Conservation (phyloP, 2,329 filamentous ascomycete genomes). For the Huntiella abstrusa region DNA sequence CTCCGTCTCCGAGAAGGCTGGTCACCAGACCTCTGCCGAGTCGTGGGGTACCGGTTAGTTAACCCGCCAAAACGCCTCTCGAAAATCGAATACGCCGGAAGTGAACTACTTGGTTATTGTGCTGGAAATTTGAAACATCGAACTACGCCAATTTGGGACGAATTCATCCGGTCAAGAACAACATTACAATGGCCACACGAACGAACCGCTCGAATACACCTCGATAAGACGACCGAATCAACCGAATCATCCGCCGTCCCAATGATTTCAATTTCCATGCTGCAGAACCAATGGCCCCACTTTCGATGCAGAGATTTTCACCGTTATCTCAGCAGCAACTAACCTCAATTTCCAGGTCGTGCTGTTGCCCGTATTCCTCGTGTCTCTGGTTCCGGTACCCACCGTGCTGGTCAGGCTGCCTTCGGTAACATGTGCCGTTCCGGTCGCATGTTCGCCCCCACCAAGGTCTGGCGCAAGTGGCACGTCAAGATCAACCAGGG, state of each 20-base stretch:
- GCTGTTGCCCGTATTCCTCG: slow-evolving; percentile 99
- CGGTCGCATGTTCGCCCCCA: slow-evolving; percentile 99
- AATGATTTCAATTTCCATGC: neutral
- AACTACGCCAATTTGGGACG: neutral
- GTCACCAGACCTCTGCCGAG: slow-evolving; percentile 99
- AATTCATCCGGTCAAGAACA: no score
- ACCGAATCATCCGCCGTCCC: neutral
- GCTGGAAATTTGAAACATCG: neutral
- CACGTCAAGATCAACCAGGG: slow-evolving; percentile 99
- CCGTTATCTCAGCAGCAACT: neutral
- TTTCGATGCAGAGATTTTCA: slow-evolving; percentile 1
- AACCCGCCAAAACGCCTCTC: slow-evolving; percentile 1
- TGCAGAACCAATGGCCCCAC: neutral
- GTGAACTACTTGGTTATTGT: neutral
- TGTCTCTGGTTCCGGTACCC: slow-evolving; percentile 99
- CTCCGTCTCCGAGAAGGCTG: slow-evolving; percentile 99
- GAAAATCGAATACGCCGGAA: neutral
- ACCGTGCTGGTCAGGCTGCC: slow-evolving; percentile 98
- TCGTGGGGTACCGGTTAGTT: slow-evolving; percentile 97
- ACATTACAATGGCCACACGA: no score
- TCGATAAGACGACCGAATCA: neutral
- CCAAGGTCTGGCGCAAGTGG: slow-evolving; percentile 99
- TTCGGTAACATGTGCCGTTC: slow-evolving; percentile 99
- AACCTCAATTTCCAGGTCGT: slow-evolving; percentile 45
- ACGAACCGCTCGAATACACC: no score